Conservation (phyloP, 805 yeast genomes). For the Metschnikowia borealis region DNA sequence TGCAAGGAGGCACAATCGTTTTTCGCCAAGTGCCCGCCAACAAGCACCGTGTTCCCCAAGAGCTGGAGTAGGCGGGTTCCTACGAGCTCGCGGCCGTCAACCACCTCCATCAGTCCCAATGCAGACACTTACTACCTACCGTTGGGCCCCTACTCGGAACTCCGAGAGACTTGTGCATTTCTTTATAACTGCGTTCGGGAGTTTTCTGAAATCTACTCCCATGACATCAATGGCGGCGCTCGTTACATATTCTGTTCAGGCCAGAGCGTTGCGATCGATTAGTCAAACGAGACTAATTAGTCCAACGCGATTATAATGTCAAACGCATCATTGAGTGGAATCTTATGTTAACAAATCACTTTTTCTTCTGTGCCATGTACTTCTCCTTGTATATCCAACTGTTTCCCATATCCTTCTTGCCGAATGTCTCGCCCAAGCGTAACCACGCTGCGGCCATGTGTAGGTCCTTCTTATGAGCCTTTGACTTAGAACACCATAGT, state of each 20-base stretch:
- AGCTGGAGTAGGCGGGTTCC: constrained; percentile 25
- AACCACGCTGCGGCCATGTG: constrained; percentile 67
- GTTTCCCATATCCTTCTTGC: constrained; percentile 59
- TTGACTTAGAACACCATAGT: constrained; percentile 59
- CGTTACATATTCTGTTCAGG: constrained; percentile 14
- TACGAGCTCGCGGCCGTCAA: background rate
- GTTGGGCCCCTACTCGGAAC: constrained; percentile 32
- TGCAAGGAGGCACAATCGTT: constrained; percentile 27
- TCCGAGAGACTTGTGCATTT: constrained; percentile 31
- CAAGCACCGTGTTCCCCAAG: constrained; percentile 28
- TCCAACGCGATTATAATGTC: too few species aligned
- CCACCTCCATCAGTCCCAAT: constrained; percentile 19
- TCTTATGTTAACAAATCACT: constrained; percentile 1
- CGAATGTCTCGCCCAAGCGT: constrained; percentile 59
- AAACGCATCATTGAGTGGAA: background rate
- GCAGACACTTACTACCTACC: constrained; percentile 32
- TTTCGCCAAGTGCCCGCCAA: constrained; percentile 21
- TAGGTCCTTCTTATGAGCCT: constrained; percentile 52
- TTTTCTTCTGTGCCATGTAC: constrained; percentile 32
- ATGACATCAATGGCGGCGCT: constrained; percentile 12
- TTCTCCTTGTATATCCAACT: constrained; percentile 75
- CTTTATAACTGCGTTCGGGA: constrained; percentile 30
- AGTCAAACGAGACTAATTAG: too few species aligned
- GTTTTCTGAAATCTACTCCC: constrained; percentile 23
- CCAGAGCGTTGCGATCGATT: background rate